Evolutionary conservation across 2,329 filamentous ascomycete genomes (phyloP), one percentile per base, ranked within the genome.

Genomic region (Hypoxylon sp.): DNA sequence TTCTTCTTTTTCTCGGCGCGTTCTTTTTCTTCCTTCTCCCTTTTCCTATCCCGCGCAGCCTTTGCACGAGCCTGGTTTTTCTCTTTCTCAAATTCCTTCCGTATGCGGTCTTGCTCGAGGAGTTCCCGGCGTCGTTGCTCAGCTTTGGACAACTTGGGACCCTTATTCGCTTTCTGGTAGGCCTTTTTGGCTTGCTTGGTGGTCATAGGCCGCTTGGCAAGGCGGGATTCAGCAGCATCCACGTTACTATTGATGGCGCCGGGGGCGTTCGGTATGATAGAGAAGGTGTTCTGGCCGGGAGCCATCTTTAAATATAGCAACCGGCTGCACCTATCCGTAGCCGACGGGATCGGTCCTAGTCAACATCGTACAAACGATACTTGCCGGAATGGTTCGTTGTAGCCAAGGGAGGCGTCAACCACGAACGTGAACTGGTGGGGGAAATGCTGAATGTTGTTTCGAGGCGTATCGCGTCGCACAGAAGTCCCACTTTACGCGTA

Each of bases 21-120:
- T 64, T 85, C 83, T 6, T 81, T 82, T 27, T 81, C 75, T 53
- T 87, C 86, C 73, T 85, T 88, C 15, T 83, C 85, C 65, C 83
- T 85, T 76, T 87, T 89, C 77, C 83, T 86, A 42, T 89, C 87
- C 24, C 87, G 78, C 1, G 82, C 82, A 7, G 81, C 75, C 58
- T 81, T 82, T 1, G 87, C 87, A 64, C 84, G 84, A 2, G 80
- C 79, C 17, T 83, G 80, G 1, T 82, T 80, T 70, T 81, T 83
- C 72, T 84, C 85, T 75, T 82, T 84, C 72, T 85, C 85, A 24
- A 84, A 80, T 73, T 86, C 85, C 74, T 83, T 83, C 3, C 82
- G 79, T 37, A 87, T 87, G n/a, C 84, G 80, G 62, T 88, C 86
- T 70, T 87, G 86, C 67, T 89, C 86, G 47, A 78, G 77, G 19